Conservation (phyloP, 176 grass and related monocot genomes). For the Oryza brachyantha region DNA sequence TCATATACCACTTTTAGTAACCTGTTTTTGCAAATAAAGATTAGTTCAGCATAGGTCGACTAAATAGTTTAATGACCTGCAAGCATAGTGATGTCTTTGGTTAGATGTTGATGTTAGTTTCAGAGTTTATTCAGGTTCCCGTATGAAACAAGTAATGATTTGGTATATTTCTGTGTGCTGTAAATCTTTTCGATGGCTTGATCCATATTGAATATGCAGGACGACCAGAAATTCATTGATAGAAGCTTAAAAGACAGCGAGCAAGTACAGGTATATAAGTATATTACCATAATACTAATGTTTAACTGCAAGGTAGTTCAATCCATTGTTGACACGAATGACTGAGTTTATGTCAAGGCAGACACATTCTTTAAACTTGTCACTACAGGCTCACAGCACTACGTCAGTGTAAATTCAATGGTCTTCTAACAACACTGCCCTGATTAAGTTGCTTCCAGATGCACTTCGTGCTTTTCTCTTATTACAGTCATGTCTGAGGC, state of each 20-base stretch:
- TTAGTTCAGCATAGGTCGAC: not conserved
- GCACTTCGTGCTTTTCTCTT: not conserved
- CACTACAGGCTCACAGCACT: not conserved
- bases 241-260: slow-evolving; percentile 89
- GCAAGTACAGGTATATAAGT: slow-evolving; percentile 95
- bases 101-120: not conserved
- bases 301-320: not conserved
- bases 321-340: not conserved
- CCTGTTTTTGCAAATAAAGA: not conserved
- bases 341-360: not conserved
- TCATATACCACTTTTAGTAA: not conserved
- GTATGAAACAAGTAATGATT: not conserved
- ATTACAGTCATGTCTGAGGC: not conserved
- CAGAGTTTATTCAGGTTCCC: not conserved
- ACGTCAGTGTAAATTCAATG: not conserved
- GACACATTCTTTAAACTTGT: not conserved
- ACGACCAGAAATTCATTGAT: slow-evolving; percentile 55
- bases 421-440: not conserved
- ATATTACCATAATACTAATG: not conserved
- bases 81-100: not conserved
- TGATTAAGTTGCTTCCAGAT: not conserved
- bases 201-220: slow-evolving; percentile 45
- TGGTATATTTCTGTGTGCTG: not conserved
- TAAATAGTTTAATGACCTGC: not conserved
- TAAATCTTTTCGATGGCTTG: not conserved